Evolutionary conservation across 805 yeast species (phyloP), one percentile per base, ranked within the genome.

Genomic region (Pichia pseudocactophila): DNA sequence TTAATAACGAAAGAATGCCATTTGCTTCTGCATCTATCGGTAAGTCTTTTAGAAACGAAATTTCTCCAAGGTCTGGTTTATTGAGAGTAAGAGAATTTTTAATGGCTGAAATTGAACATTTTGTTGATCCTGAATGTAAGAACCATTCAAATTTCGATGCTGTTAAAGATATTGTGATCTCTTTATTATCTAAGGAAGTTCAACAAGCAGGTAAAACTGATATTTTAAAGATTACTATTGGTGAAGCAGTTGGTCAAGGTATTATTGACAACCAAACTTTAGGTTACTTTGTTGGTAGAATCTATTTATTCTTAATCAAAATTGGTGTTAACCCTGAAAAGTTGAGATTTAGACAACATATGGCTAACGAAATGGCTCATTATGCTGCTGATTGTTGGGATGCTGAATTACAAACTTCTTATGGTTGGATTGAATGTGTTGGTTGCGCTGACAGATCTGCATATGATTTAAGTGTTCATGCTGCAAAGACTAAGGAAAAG

Each of bases 321-420:
- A 86, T 92, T 58, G 99, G 99, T 70, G 88, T 89, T 52, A 90
- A 92, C 64, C 72, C 81, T 47, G 60, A 67, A 44, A 80, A 87
- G 58, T 68, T 92, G 63, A 80, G 99, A 65, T 92, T 92, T 78
- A 84, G 99, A 73, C 98, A 92, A 72, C 99, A 92, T 69, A 81
- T 92, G 95, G 74, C 81, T 55, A 92, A 92, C 63, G 99, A 92
- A 71, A 92, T 92, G 99, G 99, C 99, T 16, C 99, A 92, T 66
- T 92, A 92, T 65, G 98, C 98, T 47, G 80, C 95, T 53, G 99
- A 92, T 70, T 92, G 99, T 73, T 92, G 99, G 99, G 99, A 92
- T 69, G 97, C 95, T 51, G 99, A 92, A 71, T 73, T 92, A 57
- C 80, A 84, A 55, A 81, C 96, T 34, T 86, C 96, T 28, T 92